A percentile compares a stretch with the other conserved stretches of the same genome.
Evolutionary conservation across 2,329 filamentous ascomycete genomes (phyloP).

Genomic region (Fusarium pilosicola): DNA sequence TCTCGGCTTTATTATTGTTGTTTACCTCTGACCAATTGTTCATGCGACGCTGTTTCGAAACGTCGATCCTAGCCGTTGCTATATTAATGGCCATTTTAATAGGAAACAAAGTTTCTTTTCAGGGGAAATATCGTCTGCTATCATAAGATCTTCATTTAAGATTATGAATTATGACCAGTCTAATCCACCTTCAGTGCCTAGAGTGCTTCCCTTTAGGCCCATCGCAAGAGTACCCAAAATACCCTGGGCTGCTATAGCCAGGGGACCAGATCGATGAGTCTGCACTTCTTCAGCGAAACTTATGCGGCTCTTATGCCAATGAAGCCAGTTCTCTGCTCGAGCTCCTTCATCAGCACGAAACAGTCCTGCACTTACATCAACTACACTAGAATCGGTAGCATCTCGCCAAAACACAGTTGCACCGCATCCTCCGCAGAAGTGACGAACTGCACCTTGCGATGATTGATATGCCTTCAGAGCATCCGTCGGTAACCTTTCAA

Average conservation of each 20-base stretch:
- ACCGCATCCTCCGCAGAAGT: conserved; percentile 71
- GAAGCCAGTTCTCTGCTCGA: conserved; percentile 67
- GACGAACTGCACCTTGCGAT: conserved; percentile 62
- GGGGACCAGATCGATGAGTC: neutral
- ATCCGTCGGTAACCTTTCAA: conserved; percentile 49
- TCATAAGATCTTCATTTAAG: neutral
- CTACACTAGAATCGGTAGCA: conserved; percentile 60
- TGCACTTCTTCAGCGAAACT: conserved; percentile 66
- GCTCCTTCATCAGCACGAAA: conserved; percentile 62
- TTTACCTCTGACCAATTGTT: neutral
- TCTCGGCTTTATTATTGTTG: neutral
- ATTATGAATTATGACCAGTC: neutral
- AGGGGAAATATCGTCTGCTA: neutral
- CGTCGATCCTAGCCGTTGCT: neutral
- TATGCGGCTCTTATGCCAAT: conserved; percentile 68
- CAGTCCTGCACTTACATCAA: conserved; percentile 73
- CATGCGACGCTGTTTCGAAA: neutral
- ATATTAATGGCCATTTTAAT: neutral
- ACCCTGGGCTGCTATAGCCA: neutral
- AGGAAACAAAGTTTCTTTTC: neutral
- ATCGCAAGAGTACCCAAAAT: neutral
- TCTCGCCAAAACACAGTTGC: conserved; percentile 73
- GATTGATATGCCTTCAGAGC: conserved; percentile 65
- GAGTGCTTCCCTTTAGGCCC: neutral
- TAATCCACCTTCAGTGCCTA: neutral